Evolutionary conservation across 305 asterid genomes (phyloP).

Genomic region (Solanum hybrid): DNA sequence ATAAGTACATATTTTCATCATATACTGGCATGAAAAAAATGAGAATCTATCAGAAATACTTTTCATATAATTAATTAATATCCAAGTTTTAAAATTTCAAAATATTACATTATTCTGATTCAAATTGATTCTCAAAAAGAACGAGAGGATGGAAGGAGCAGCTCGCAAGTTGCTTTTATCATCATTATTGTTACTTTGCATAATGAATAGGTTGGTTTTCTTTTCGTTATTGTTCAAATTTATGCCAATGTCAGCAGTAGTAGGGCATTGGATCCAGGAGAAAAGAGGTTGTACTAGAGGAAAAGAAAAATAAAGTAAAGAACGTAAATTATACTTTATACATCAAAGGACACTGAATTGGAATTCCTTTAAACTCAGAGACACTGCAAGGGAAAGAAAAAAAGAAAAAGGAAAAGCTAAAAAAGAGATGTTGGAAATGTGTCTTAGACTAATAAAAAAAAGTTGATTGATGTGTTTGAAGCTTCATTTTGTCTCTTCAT

Average conservation of each 20-base stretch:
- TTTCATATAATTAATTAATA: background rate
- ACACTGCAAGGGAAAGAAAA: conserved; percentile 16
- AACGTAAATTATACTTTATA: background rate
- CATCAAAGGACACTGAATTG: conserved; percentile 20
- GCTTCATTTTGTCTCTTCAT: conserved; percentile 32
- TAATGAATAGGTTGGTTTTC: background rate
- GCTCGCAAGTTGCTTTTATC: background rate
- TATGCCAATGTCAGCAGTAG: conserved; percentile 4
- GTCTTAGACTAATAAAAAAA: background rate
- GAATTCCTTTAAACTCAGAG: conserved; percentile 21
- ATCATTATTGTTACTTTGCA: background rate
- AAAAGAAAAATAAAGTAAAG: background rate
- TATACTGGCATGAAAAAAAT: background rate
- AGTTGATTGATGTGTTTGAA: conserved; percentile 2
- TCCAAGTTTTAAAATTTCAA: background rate
- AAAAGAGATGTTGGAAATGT: conserved; percentile 3
- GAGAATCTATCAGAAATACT: background rate
- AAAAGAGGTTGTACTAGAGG: background rate
- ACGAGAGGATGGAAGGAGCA: background rate
- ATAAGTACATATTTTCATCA: background rate
- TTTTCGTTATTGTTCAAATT: conserved; percentile 1
- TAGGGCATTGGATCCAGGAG: conserved; percentile 11
- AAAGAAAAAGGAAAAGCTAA: conserved; percentile 15
- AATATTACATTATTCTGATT: background rate
- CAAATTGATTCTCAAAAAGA: background rate